Evolutionary conservation across 2,329 filamentous ascomycete species (phyloP).

Genomic region (Cryphonectria naterciae): DNA sequence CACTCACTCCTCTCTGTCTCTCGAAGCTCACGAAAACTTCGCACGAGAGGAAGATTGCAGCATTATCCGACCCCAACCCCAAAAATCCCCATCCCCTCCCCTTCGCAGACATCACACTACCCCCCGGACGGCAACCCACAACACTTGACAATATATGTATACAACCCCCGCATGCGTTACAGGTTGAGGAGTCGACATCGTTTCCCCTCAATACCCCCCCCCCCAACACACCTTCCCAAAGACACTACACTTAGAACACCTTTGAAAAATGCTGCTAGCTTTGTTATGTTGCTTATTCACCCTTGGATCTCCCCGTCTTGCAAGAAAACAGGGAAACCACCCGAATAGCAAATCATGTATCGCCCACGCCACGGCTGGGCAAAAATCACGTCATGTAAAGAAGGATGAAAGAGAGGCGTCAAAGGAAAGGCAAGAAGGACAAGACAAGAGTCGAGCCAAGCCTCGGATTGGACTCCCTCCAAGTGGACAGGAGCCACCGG

Average conservation of each 20-base stretch:
- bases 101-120: constrained; percentile 26
- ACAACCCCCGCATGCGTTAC: constrained; percentile 35
- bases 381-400: constrained; percentile 31
- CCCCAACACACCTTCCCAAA: constrained; percentile 10
- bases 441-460: constrained; percentile 30
- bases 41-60: constrained; percentile 24
- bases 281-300: constrained; percentile 28
- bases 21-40: constrained; percentile 9
- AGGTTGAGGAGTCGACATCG: constrained; percentile 38
- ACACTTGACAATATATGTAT: constrained; percentile 38
- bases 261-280: constrained; percentile 28
- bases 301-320: constrained; percentile 21
- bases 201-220: constrained; percentile 33
- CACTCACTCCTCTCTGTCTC: background rate
- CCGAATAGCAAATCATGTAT: constrained; percentile 30
- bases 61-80: constrained; percentile 4
- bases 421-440: constrained; percentile 18
- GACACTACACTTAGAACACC: constrained; percentile 34
- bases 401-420: constrained; percentile 25
- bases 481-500: constrained; percentile 28
- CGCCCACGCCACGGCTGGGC: constrained; percentile 29
- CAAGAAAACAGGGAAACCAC: constrained; percentile 19
- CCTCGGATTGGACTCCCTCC: constrained; percentile 29
- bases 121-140: constrained; percentile 34
- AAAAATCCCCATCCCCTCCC: background rate